Evolutionary conservation across 257 asterid species (phyloP).

Genomic region (Solanum tacnaense): DNA sequence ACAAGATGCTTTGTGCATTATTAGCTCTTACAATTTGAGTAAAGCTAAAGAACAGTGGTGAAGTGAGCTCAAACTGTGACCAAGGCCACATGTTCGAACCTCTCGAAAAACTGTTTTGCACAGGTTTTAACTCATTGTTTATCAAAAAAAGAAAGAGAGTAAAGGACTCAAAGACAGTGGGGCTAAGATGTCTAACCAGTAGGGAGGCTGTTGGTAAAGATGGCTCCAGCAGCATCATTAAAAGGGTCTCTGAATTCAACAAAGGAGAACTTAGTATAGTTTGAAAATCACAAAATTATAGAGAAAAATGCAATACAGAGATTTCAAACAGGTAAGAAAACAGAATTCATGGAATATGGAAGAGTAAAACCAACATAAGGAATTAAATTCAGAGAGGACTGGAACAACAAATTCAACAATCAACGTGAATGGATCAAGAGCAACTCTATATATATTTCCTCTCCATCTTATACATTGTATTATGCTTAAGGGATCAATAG

Average conservation of each 20-base stretch:
- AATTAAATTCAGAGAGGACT: background rate
- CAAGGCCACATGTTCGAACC: background rate
- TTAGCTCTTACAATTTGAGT: background rate
- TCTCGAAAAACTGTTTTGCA: background rate
- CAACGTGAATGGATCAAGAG: background rate
- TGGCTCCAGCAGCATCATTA: conserved; percentile 48
- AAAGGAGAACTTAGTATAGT: background rate
- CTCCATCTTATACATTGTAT: background rate
- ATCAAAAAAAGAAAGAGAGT: background rate
- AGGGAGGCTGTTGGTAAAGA: conserved; percentile 35
- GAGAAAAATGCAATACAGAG: background rate
- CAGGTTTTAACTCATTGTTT: background rate
- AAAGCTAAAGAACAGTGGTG: background rate
- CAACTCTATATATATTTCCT: background rate
- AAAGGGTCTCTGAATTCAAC: conserved; percentile 32
- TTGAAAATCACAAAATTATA: background rate
- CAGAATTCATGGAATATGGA: background rate
- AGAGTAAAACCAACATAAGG: background rate
- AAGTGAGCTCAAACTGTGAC: background rate
- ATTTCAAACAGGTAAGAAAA: background rate
- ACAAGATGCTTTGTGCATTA: background rate
- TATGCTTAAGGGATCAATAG: background rate
- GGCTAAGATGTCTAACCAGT: conserved; percentile 34
- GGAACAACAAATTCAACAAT: background rate
- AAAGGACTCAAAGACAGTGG: background rate